Percentiles rank a stretch among this genome's conserved stretches.
Evolutionary conservation across 768 basidiomycete genomes (phyloP).

Genomic region (Gloeopeniophorella convolvens): DNA sequence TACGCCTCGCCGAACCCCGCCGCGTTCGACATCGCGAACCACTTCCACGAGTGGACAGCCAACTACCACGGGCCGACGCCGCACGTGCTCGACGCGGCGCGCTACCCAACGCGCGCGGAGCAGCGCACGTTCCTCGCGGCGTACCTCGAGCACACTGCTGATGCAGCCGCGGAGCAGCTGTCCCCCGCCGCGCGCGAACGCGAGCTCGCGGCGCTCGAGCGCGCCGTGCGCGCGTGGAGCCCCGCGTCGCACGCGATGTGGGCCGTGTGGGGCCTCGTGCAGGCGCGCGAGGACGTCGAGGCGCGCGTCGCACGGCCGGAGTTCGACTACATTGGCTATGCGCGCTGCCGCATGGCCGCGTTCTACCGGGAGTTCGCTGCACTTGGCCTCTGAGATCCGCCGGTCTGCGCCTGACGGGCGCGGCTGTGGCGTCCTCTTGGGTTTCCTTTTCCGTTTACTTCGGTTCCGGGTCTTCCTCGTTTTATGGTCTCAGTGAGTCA

Average conservation of each 20-base stretch:
- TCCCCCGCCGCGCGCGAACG: slow-evolving; percentile 30
- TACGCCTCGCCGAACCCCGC: slow-evolving; percentile 91
- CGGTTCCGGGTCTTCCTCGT: not conserved
- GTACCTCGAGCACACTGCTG: slow-evolving; percentile 55
- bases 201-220: slow-evolving; percentile 56
- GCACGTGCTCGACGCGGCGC: slow-evolving; percentile 52
- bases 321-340: slow-evolving; percentile 88
- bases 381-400: slow-evolving; percentile 38
- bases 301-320: slow-evolving; percentile 55
- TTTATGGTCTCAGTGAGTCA: not conserved
- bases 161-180: slow-evolving; percentile 23
- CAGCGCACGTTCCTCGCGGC: slow-evolving; percentile 80
- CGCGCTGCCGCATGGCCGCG: slow-evolving; percentile 55
- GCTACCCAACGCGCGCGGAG: slow-evolving; percentile 68
- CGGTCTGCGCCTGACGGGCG: no score
- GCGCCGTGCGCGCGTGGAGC: slow-evolving; percentile 81
- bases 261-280: slow-evolving; percentile 93
- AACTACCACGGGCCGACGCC: slow-evolving; percentile 74
- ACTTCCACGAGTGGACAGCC: slow-evolving; percentile 96
- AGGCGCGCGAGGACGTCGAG: slow-evolving; percentile 72
- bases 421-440: not conserved
- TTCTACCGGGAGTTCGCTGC: slow-evolving; percentile 52
- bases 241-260: slow-evolving; percentile 89
- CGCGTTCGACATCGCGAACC: slow-evolving; percentile 93
- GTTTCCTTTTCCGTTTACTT: not conserved